phyloP scores from a whole-genome alignment of 2,329 filamentous ascomycete species.

The Ascochyta pisi region DNA sequence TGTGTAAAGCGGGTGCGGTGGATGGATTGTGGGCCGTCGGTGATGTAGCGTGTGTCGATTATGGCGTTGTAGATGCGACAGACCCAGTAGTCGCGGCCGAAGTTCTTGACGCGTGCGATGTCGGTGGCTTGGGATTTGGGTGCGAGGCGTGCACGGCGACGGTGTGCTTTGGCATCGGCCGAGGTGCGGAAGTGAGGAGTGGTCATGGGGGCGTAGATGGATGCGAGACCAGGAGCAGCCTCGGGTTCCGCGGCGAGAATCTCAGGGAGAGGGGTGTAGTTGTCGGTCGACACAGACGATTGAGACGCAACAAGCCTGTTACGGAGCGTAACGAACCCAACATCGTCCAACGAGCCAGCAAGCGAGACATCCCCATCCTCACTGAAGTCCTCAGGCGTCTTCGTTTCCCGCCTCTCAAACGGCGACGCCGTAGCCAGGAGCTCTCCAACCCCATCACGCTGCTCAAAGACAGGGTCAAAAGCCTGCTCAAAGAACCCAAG shows the following conservation, averaged over 20 bases:
- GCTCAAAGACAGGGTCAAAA: neutral
- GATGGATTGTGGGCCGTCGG: slow-evolving; percentile 23
- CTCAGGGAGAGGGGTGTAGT: neutral
- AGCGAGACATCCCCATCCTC: neutral
- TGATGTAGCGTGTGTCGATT: slow-evolving; percentile 29
- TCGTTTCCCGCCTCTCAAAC: neutral
- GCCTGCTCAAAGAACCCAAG: neutral
- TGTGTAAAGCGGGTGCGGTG: slow-evolving; percentile 30
- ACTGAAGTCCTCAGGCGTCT: neutral
- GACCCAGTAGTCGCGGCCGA: slow-evolving; percentile 41
- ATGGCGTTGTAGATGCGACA: slow-evolving; percentile 40
- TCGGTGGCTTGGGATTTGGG: slow-evolving; percentile 25
- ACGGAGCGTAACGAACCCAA: neutral
- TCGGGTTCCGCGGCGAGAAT: slow-evolving; percentile 7
- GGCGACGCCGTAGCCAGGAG: neutral
- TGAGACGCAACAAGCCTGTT: neutral
- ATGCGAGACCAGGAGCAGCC: neutral
- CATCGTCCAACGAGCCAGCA: slow-evolving; percentile 1
- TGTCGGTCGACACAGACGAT: neutral
- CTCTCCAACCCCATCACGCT: neutral
- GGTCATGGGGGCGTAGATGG: slow-evolving; percentile 24
- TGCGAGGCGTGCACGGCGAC: slow-evolving; percentile 21
- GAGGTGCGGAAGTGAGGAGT: slow-evolving; percentile 24
- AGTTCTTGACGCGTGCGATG: slow-evolving; percentile 28
- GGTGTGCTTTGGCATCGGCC: slow-evolving; percentile 26